phyloP scores from a whole-genome alignment of 2,329 filamentous ascomycete genomes.

The Clarireedia paspali region DNA sequence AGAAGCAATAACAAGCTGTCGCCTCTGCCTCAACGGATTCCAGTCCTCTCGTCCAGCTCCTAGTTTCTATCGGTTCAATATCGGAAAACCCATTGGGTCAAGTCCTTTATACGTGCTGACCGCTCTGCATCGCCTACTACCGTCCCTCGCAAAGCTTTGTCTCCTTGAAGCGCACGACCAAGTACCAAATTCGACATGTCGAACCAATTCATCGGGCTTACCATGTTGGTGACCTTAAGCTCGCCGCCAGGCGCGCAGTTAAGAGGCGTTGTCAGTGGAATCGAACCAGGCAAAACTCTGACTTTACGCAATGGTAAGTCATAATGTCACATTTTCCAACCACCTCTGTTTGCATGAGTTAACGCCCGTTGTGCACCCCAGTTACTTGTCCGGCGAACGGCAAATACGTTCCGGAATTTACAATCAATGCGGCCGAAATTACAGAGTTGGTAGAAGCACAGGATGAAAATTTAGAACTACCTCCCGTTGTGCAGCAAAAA shows the following conservation, averaged over 20 bases:
- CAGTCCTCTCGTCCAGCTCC: not conserved
- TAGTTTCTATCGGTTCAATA: not conserved
- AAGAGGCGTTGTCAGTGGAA: conserved; percentile 27
- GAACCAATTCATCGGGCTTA: conserved; percentile 30
- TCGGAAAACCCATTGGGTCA: not conserved
- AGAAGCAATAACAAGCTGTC: too few relatives aligned
- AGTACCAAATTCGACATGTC: conserved; percentile 22
- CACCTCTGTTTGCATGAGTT: not conserved
- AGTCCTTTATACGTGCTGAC: not conserved
- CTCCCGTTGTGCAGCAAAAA: conserved; percentile 1
- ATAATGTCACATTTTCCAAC: not conserved
- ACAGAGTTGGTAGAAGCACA: conserved; percentile 27
- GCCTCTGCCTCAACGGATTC: too few relatives aligned
- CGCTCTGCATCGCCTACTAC: not conserved
- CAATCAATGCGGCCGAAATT: conserved; percentile 29
- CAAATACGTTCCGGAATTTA: conserved; percentile 26
- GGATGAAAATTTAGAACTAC: conserved; percentile 20
- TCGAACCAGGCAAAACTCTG: conserved; percentile 29
- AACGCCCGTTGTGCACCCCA: conserved; percentile 8
- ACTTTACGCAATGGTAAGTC: conserved; percentile 29
- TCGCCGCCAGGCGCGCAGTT: conserved; percentile 29
- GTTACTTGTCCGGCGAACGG: conserved; percentile 27
- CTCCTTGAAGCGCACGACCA: conserved; percentile 6
- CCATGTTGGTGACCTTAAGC: conserved; percentile 31
- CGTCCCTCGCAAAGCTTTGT: not conserved